Percentiles rank a stretch among this genome's conserved stretches.
Conservation (phyloP, 2,329 filamentous ascomycete genomes). For the Sporothrix schenckii region DNA sequence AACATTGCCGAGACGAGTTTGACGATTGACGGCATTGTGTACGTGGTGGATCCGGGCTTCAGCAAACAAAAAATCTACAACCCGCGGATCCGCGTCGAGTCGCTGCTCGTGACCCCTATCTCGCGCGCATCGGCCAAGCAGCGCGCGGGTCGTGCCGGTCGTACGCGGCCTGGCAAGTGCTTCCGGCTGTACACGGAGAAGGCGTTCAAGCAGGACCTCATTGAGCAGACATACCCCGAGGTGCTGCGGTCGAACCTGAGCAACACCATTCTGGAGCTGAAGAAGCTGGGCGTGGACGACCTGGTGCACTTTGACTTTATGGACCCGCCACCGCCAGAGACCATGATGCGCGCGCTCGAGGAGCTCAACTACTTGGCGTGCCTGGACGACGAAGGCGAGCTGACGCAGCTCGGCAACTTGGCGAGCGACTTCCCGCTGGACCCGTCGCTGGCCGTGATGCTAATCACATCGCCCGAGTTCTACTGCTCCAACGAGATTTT, state of each 20-base stretch:
- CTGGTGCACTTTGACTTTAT: conserved; percentile 98
- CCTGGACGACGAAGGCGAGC: conserved; percentile 91
- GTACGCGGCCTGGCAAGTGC: conserved; percentile 97
- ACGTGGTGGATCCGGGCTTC: conserved; percentile 98
- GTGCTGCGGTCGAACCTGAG: conserved; percentile 92
- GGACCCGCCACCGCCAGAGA: conserved; percentile 97
- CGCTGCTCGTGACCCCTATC: conserved; percentile 94
- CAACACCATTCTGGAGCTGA: conserved; percentile 92
- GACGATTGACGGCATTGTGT: conserved; percentile 98
- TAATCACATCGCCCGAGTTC: conserved; percentile 96
- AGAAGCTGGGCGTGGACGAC: conserved; percentile 95
- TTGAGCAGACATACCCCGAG: conserved; percentile 95
- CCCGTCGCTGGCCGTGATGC: conserved; percentile 92
- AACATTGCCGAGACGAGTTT: conserved; percentile 98
- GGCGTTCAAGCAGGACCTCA: conserved; percentile 97
- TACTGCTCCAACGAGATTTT: conserved; percentile 98
- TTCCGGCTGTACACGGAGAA: conserved; percentile 94
- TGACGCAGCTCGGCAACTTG: conserved; percentile 81
- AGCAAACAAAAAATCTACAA: conserved; percentile 99
- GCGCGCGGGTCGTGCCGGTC: conserved; percentile 96
- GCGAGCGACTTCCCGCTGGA: conserved; percentile 96
- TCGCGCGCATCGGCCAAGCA: conserved; percentile 97
- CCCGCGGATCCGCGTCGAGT: conserved; percentile 93
- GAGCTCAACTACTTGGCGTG: conserved; percentile 97
- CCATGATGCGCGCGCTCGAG: conserved; percentile 95